phyloP scores from a whole-genome alignment of 768 basidiomycete genomes.

The Kwoniella dejecticola region DNA sequence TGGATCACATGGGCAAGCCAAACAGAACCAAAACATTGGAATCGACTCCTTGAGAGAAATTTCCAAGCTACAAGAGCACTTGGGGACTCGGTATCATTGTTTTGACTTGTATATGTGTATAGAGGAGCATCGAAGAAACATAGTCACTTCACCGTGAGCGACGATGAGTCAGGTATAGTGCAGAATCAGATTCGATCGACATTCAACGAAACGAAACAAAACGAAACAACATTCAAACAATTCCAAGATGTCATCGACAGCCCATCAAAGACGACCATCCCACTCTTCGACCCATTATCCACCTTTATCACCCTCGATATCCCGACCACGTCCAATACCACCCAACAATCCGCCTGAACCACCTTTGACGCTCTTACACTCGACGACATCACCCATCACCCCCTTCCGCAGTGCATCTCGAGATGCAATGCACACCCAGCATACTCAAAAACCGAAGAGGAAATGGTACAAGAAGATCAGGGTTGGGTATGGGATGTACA shows the following conservation, averaged over 20 bases:
- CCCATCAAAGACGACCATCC: constrained; percentile 8
- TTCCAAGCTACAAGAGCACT: too few relatives aligned
- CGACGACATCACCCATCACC: constrained; percentile 17
- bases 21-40: neutral
- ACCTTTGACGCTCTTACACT: constrained; percentile 34
- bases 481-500: constrained; percentile 63
- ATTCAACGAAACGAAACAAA: too few relatives aligned
- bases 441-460: neutral
- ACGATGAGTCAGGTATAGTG: neutral
- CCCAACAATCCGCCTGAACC: constrained; percentile 39
- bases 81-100: too few relatives aligned
- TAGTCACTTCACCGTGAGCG: too few relatives aligned
- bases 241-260: neutral
- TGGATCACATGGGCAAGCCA: neutral
- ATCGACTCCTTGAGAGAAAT: too few relatives aligned
- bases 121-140: too few relatives aligned
- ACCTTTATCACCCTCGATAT: constrained; percentile 9
- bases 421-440: neutral
- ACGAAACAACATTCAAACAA: too few relatives aligned
- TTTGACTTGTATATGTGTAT: too few relatives aligned
- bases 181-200: too few relatives aligned
- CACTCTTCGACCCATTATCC: constrained; percentile 7
- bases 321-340: constrained; percentile 18
- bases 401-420: neutral
- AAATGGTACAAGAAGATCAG: constrained; percentile 19